Percentiles rank a stretch among this genome's conserved stretches.
Evolutionary conservation across 805 yeast genomes (phyloP).

Genomic region (Jamesozyma lodderae): DNA sequence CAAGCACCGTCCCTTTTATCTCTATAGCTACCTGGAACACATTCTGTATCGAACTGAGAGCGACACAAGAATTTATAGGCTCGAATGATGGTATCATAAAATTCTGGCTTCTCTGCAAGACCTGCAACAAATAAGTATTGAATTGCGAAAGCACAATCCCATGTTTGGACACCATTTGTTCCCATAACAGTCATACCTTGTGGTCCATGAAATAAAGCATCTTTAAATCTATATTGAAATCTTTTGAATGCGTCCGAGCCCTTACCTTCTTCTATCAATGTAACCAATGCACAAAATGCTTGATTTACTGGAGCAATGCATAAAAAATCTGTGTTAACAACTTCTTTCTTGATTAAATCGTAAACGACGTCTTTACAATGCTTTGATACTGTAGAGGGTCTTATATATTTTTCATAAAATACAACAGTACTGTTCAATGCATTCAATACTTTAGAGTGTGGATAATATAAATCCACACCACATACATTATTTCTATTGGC

Average conservation of each 20-base stretch:
- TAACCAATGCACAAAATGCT: conserved; percentile 71
- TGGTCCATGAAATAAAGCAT: conserved; percentile 74
- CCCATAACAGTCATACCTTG: conserved; percentile 93
- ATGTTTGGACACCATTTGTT: conserved; percentile 93
- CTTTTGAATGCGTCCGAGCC: conserved; percentile 52
- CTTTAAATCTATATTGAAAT: conserved; percentile 54
- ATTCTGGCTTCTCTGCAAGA: conserved; percentile 59
- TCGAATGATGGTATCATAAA: conserved; percentile 49
- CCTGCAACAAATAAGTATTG: conserved; percentile 80
- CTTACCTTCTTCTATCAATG: conserved; percentile 60
- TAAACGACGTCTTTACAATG: conserved; percentile 45
- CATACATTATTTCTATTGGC: conserved; percentile 75
- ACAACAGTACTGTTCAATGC: conserved; percentile 50
- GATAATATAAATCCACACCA: conserved; percentile 88
- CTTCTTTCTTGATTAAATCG: conserved; percentile 62
- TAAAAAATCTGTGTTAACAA: conserved; percentile 65
- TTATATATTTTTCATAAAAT: conserved; percentile 56
- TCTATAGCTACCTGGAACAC: conserved; percentile 68
- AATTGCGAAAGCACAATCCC: conserved; percentile 91
- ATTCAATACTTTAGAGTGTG: conserved; percentile 68
- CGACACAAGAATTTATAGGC: conserved; percentile 66
- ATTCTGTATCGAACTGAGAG: conserved; percentile 78
- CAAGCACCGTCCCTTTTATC: conserved; percentile 84
- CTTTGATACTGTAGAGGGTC: conserved; percentile 67
- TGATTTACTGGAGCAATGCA: conserved; percentile 92